Percentiles rank a stretch among this genome's conserved stretches.
Conservation (phyloP, 345 rosid species). For the Anacardium occidentale region DNA sequence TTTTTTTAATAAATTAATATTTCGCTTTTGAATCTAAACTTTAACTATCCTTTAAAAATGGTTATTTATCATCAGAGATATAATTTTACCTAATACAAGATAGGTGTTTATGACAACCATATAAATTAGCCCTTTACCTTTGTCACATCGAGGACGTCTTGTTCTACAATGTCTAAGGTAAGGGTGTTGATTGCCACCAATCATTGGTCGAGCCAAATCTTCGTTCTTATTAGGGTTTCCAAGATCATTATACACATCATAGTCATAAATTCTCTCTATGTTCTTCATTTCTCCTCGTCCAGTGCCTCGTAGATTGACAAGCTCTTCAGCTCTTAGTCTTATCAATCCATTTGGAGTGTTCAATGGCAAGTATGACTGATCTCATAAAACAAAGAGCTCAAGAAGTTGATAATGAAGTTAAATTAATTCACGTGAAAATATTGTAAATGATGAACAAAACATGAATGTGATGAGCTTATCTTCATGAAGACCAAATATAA, state of each 20-base stretch:
- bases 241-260: conserved; percentile 40
- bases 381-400: too few species aligned
- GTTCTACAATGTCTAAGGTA: conserved; percentile 63
- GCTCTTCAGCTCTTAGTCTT: conserved; percentile 34
- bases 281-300: conserved; percentile 35
- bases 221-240: conserved; percentile 30
- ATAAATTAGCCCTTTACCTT: conserved; percentile 24
- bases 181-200: conserved; percentile 33
- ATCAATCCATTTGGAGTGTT: conserved; percentile 41
- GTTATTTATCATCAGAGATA: too few species aligned
- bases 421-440: too few species aligned
- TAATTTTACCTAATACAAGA: too few species aligned
- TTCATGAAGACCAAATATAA: too few species aligned
- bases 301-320: conserved; percentile 32
- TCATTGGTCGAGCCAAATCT: conserved; percentile 24
- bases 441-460: too few species aligned
- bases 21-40: too few species aligned
- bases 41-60: too few species aligned
- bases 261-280: conserved; percentile 41
- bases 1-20: too few species aligned
- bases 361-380: conserved; percentile 36
- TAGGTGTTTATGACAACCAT: background rate
- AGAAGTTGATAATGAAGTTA: too few species aligned
- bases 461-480: too few species aligned
- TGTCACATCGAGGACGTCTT: conserved; percentile 33